A percentile compares a stretch with the other conserved stretches of the same genome.
These are phyloP conservation scores for Tylopilus vinaceipallidus DNA, from an alignment of 768 basidiomycete genomes.

Conservation along the genomic window DNA sequence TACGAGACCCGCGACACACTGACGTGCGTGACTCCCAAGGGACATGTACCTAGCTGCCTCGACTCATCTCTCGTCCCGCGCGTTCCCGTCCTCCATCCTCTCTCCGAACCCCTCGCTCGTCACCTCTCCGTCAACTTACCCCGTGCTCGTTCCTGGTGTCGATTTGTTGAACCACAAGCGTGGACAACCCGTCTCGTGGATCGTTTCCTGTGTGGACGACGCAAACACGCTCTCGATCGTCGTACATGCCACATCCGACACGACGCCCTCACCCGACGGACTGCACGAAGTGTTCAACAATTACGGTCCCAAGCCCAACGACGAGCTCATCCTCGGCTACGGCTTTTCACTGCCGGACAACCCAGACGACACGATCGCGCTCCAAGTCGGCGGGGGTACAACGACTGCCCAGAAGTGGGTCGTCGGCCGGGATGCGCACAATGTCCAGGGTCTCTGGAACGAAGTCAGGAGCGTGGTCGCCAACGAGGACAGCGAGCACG, in stretches of 20 bases:
- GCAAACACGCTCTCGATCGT: conserved; percentile 58
- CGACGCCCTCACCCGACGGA: too few relatives aligned
- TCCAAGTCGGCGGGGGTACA: conserved; percentile 68
- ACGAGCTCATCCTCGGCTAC: conserved; percentile 88
- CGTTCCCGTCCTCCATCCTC: conserved; percentile 85
- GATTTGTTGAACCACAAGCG: conserved; percentile 87
- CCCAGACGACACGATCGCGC: conserved; percentile 81
- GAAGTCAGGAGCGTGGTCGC: conserved; percentile 41
- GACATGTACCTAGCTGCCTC: conserved; percentile 66
- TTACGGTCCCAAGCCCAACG: conserved; percentile 89
- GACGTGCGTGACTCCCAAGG: conserved; percentile 47
- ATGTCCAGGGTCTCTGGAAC: conserved; percentile 60
- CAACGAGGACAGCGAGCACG: conserved; percentile 21
- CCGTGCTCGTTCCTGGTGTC: conserved; percentile 83
- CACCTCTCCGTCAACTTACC: conserved; percentile 52
- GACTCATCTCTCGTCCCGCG: conserved; percentile 82
- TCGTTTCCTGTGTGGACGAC: conserved; percentile 43
- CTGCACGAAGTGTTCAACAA: conserved; percentile 69
- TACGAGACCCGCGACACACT: conserved; percentile 20
- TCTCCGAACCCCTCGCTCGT: conserved; percentile 52
- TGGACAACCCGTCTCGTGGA: conserved; percentile 80
- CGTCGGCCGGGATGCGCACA: conserved; percentile 54
- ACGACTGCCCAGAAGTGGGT: conserved; percentile 49
- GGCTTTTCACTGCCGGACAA: conserved; percentile 82
- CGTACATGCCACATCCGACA: conserved; percentile 46